Percentiles rank a stretch among this genome's conserved stretches.
phyloP scores from a whole-genome alignment of 169 alveolate species.

The Hammondia hammondi region DNA sequence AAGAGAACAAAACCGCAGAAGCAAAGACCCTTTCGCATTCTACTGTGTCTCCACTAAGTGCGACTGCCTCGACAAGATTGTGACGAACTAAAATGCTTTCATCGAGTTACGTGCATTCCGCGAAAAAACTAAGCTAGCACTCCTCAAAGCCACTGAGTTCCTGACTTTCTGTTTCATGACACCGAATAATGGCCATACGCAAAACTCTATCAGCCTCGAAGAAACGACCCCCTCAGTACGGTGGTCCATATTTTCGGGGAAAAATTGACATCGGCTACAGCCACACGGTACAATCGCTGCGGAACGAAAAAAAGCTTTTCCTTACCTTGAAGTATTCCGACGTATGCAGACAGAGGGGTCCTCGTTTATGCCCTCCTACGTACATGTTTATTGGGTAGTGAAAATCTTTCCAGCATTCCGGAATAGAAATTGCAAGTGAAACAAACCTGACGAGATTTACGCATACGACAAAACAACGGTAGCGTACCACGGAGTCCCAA shows the following conservation, averaged over 20 bases:
- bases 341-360: constrained; percentile 44
- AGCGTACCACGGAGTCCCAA: neutral
- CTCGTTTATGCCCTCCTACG: constrained; percentile 19
- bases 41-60: neutral
- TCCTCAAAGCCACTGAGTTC: too few relatives aligned
- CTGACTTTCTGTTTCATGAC: neutral
- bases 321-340: constrained; percentile 49
- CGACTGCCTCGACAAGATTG: neutral
- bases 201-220: neutral
- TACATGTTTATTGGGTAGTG: constrained; percentile 37
- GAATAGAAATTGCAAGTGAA: neutral
- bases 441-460: constrained; percentile 4
- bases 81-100: neutral
- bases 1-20: neutral
- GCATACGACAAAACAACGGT: too few relatives aligned
- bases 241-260: neutral
- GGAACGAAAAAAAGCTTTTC: neutral
- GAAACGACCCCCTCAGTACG: neutral
- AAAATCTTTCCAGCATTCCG: constrained; percentile 54
- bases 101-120: too few relatives aligned
- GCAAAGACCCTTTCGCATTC: neutral
- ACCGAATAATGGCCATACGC: neutral
- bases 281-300: too few relatives aligned
- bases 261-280: too few relatives aligned
- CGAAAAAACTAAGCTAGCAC: too few relatives aligned